Base-by-base conservation (phyloP, 495 filamentous ascomycete species). In the Lasiosphaeriaceae sp. region DNA sequence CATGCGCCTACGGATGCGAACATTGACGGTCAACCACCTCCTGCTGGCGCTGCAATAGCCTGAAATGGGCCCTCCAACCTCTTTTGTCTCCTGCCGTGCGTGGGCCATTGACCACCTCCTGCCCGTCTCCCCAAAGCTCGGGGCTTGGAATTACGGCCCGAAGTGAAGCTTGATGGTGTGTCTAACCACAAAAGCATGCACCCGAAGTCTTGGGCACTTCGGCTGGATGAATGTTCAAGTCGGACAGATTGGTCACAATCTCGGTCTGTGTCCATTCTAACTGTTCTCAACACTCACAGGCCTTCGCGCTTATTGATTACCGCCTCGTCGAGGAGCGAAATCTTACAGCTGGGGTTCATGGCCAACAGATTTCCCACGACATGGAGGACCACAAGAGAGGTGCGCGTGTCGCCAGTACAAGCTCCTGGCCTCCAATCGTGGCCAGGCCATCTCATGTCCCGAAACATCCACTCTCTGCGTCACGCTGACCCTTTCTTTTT, bases 21-120 rank as follows among this genome's bases (percentile, higher is more conserved):
- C n/a, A n/a, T n/a, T n/a, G n/a, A n/a, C 26, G 26, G 26, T 3
- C 26, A 31, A n/a, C n/a, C n/a, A n/a, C 45, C 54, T 22, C 54
- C 46, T 50, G 19, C 35, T 56, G 14, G n/a, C 20, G 34, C 14
- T 50, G 45, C 45, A 41, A 50, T 50, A 56, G 54, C 29, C 54
- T 56, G 47, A 56, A 56, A 43, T 14, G 26, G 45, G n/a, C n/a
- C n/a, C n/a, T n/a, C n/a, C 26, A 11, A 34, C 26, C 23, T 2
- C 23, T 35, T 47, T 24, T 16, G 16, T 26, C 41, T 46, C 50
- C 31, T 22, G 35, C 12, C 39, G 22, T 51, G 19, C 23, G 24
- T 23, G 31, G 49, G 11, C 49, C 11, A 1, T 20, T 6, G 24
- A 46, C 14, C 34, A 37, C 34, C 9, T 9, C 34, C 8, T 37